Conservation (phyloP, 2,329 filamentous ascomycete genomes). For the Aspergillus unguis region DNA sequence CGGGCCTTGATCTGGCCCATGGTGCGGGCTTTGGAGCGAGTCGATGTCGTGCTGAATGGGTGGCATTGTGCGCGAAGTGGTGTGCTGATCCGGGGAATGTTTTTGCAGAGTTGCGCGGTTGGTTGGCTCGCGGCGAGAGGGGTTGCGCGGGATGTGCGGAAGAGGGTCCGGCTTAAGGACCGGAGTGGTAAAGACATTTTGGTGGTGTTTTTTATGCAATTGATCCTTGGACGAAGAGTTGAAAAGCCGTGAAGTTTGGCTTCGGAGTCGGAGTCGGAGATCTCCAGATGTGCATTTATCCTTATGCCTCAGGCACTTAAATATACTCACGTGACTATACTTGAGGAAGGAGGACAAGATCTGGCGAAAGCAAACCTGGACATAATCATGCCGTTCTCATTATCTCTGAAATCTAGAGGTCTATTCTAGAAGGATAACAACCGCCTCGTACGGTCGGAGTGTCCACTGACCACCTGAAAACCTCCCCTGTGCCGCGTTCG, state of each 20-base stretch:
- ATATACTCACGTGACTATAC: conserved; percentile 10
- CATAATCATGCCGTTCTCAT: too few species aligned
- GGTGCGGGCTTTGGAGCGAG: conserved; percentile 29
- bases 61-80: not conserved
- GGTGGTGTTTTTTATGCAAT: not conserved
- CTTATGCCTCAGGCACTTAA: conserved; percentile 8
- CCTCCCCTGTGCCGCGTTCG: conserved; percentile 18
- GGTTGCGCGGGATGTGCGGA: conserved; percentile 14
- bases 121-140: conserved; percentile 1
- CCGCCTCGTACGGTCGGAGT: conserved; percentile 35
- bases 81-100: not conserved
- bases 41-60: conserved; percentile 30
- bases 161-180: conserved; percentile 16
- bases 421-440: conserved; percentile 19
- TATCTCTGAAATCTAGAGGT: not conserved
- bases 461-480: conserved; percentile 28
- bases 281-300: conserved; percentile 17
- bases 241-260: conserved; percentile 5
- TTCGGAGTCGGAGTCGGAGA: conserved; percentile 11
- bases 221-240: not conserved
- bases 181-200: conserved; percentile 27
- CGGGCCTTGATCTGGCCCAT: conserved; percentile 42
- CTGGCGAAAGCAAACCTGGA: too few species aligned
- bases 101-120: conserved; percentile 4
- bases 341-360: not conserved